Percentiles rank a stretch among this genome's conserved stretches.
phyloP scores from a whole-genome alignment of 495 filamentous ascomycete genomes.

The Lasiosphaeria hispida region DNA sequence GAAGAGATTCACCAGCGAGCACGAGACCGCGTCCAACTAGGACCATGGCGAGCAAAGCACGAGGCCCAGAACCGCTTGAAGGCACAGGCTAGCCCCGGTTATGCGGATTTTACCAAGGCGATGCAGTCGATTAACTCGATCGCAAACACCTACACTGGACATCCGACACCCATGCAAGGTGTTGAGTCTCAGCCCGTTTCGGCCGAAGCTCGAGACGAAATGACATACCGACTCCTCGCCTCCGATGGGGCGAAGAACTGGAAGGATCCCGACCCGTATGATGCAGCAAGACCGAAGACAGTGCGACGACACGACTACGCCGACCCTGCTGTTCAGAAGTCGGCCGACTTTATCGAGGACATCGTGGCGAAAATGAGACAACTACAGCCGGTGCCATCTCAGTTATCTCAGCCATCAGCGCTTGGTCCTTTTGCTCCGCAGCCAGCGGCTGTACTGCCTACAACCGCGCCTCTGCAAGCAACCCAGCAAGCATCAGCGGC shows the following conservation, averaged over 20 bases:
- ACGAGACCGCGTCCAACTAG: conserved; percentile 15
- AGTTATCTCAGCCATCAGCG: too few species aligned
- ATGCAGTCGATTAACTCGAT: conserved; percentile 23
- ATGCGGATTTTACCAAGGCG: conserved; percentile 24
- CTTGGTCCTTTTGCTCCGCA: background rate
- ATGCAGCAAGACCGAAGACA: conserved; percentile 26
- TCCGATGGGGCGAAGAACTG: conserved; percentile 39
- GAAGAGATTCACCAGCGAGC: conserved; percentile 34
- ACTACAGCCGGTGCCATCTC: background rate
- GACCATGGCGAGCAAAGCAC: conserved; percentile 14
- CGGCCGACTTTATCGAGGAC: conserved; percentile 30
- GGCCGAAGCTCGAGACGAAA: conserved; percentile 22
- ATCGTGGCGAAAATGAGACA: conserved; percentile 23
- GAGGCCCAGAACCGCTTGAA: conserved; percentile 22
- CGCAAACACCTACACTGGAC: conserved; percentile 15
- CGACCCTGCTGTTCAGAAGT: conserved; percentile 33
- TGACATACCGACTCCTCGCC: conserved; percentile 29
- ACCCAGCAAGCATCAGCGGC: conserved; percentile 5
- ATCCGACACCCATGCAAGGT: background rate
- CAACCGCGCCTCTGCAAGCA: background rate
- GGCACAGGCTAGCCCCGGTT: conserved; percentile 19
- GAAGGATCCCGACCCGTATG: conserved; percentile 28
- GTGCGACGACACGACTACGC: conserved; percentile 31
- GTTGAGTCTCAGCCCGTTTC: conserved; percentile 3
- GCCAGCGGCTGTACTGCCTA: conserved; percentile 1